phyloP scores from a whole-genome alignment of 2,329 filamentous ascomycete species.

The Dothideomycetidae sp. region DNA sequence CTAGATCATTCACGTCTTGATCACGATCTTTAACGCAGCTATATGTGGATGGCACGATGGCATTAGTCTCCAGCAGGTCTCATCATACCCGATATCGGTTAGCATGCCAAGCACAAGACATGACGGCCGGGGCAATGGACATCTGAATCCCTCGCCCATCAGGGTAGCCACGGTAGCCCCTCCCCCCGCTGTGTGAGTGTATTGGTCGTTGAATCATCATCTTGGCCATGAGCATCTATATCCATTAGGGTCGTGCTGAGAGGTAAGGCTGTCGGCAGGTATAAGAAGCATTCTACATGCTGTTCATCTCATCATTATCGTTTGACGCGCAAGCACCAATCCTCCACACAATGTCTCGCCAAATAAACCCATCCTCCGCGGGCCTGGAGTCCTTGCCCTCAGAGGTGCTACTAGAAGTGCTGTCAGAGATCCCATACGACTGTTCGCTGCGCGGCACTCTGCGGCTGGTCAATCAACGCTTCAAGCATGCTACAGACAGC shows the following conservation, averaged over 20 bases:
- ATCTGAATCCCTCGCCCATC: too few species aligned
- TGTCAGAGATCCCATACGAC: slow-evolving; percentile 18
- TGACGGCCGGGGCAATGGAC: too few species aligned
- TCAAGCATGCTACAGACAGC: slow-evolving; percentile 17
- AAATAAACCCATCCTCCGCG: not conserved
- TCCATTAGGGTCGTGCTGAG: slow-evolving; percentile 7
- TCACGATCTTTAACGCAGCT: too few species aligned
- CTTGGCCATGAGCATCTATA: too few species aligned
- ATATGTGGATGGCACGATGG: too few species aligned
- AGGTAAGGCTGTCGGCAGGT: slow-evolving; percentile 4
- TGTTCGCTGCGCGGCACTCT: slow-evolving; percentile 14
- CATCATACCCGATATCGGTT: too few species aligned
- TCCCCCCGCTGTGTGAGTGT: too few species aligned
- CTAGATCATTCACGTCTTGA: too few species aligned
- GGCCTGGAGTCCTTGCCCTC: slow-evolving; percentile 15
- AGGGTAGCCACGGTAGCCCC: too few species aligned
- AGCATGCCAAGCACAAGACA: too few species aligned
- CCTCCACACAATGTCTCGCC: slow-evolving; percentile 1
- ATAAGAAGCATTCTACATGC: not conserved
- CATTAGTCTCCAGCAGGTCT: too few species aligned
- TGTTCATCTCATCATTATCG: not conserved
- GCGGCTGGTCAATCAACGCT: slow-evolving; percentile 16
- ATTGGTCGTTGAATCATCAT: too few species aligned
- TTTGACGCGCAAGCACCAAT: not conserved
- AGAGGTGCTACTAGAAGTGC: slow-evolving; percentile 18